Evolutionary conservation across 2,329 filamentous ascomycete genomes (phyloP), one percentile per base, ranked within the genome.

Genomic region (Phyllosticta citriasiana): DNA sequence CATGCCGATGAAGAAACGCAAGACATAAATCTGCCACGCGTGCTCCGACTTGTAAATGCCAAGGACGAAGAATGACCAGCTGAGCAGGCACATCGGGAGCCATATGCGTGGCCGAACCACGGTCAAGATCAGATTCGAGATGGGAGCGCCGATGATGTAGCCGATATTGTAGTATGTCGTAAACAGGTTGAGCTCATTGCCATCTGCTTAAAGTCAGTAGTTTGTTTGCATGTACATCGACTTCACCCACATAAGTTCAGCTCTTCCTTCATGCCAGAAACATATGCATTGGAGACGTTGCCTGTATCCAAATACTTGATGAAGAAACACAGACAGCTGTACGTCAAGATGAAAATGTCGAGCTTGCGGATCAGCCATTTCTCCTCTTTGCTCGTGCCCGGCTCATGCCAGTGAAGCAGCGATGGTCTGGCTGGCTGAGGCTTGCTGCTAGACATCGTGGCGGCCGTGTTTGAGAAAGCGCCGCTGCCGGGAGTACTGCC

Each of bases 181-280:
- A 53, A 64, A 62, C 14, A 55, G 55, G 25, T 57, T 62, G 22
- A 64, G 57, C 52, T 64, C 58, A 51, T 64, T 62, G 35, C 62
- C 62, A 22, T 58, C 55, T 59, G 52, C 12, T 51, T 26, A 3
- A 16, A 19, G 54, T 35, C 30, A 56, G 54, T 12, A 40, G 1
- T 26, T 9, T 50, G 12, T 26, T 12, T 24, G 19, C 4, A 9
- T 22, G 19, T 22, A 22, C 19, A 22, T 22, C 19, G 19, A 22
- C 19, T 22, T 22, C 2, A 35, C n/a, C 26, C 12, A 59, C 57
- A 51, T 6, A 72, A 68, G 26, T 63, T 57, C 24, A 69, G 66
- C 16, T 69, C 68, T 40, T 69, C 68, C 27, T 69, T 68, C 68
- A 69, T 69, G 27, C 68, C 68, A 5, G 66, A 69, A 12, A 69